Evolutionary conservation across 768 basidiomycete species (phyloP), one percentile per base, ranked within the genome.

Genomic region (Naganishia vaughanmartiniae): DNA sequence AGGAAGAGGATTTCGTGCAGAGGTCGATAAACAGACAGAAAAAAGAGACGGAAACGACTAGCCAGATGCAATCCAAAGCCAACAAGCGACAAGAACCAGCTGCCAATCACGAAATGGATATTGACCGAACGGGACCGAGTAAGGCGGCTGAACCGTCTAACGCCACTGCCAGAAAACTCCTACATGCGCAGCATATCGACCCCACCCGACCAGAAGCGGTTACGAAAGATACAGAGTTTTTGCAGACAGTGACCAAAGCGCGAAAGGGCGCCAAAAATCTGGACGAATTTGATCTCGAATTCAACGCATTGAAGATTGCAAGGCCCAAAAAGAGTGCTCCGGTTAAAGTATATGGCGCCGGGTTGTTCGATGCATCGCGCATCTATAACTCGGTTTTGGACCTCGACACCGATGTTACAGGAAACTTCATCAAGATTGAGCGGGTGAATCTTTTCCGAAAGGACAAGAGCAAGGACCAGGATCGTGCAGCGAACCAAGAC

Each of bases 361-460:
- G 60, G 24, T 30, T 63, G 60, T 63, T 63, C 26, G 60, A 63
- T 45, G 24, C 60, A 1, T 63, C 60, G n/a, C 60, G 60, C 30
- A 63, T 58, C 30, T 81, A 75, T 55, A 70, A 71, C 15, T 39
- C 79, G 10, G 55, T 81, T 28, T 70, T 76, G 46, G 76, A 76
- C 39, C 76, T 79, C 56, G 76, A 80, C 39, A 74, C 78, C 48
- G 74, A 78, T 34, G 57, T 76, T 65, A 74, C 76, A 36, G 80
- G 80, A 26, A 79, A 81, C 34, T 81, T 79, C 45, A 81, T 81
- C 30, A 72, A 76, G 57, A 78, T 81, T 39, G 74, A 79, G 19
- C 75, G 72, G 68, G 75, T 74, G 54, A 76, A 81, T 74, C 55
- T 81, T 70, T 78, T 76, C 51, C 58, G 80, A n/a, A 78, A 78